Base-by-base conservation (phyloP, 2,329 filamentous ascomycete species). In the Akanthomyces lecanii region DNA sequence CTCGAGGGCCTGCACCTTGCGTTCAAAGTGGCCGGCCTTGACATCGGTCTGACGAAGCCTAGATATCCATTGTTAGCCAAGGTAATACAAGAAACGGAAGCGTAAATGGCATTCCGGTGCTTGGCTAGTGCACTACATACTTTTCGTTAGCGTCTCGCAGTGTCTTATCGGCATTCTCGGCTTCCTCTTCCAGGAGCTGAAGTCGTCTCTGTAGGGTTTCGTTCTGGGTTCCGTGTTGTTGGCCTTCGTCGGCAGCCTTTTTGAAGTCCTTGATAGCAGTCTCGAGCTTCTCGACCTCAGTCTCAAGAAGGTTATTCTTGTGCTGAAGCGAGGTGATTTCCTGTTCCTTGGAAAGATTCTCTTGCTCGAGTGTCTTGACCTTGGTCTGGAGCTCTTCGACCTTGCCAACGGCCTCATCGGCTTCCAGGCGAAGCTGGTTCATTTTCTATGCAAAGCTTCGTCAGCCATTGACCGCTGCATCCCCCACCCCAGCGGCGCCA, bases 21-120 rank as follows among this genome's bases (percentile, higher is more conserved):
- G 95, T 84, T 99, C 95, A 80, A 94, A 98, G 83, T 99, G 94
- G 73, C 94, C 95, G 74, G 94, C 93, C 85, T 98, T 98, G 81
- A 98, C 92, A 77, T 99, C 95, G 81, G 95, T 97, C 83, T 97
- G 93, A 78, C 95, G 93, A 75, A 98, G 91, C 82, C 95, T 99
- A 71, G 5, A 48, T 4, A 48, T 63, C 63, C 51, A 66, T 62
- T 65, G 55, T 58, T 58, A 61, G 63, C 48, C 47, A 14, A 48
- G 7, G 30, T 14, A 16, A 40, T 44, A 8, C 30, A 7, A 36
- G 6, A 7, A 11, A 7, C 14, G 10, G 21, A 25, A 1, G 44
- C 11, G n/a, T 36, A 25, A 25, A n/a, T 3, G 44, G 11, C 12
- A 16, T 21, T 33, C 11, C 21, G 16, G 40, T 36, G 50, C 14